Evolutionary conservation across 2,329 filamentous ascomycete genomes (phyloP).

Genomic region (Pseudocercospora pini-densiflorae): DNA sequence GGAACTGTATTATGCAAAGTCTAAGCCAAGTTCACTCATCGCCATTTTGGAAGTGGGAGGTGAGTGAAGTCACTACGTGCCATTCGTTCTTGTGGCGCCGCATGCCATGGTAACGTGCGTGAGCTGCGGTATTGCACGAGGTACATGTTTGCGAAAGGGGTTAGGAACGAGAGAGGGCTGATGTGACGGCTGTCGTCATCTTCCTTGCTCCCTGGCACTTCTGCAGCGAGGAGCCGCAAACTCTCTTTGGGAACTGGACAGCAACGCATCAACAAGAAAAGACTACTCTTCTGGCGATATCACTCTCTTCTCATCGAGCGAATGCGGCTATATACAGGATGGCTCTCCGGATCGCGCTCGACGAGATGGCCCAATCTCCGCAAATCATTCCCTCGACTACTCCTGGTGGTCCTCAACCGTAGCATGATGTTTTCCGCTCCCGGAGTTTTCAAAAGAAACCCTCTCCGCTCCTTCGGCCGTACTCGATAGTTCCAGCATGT

Average conservation of each 20-base stretch:
- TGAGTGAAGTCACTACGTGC: too few relatives aligned
- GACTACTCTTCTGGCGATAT: background rate
- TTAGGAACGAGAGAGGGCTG: background rate
- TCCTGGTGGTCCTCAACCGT: background rate
- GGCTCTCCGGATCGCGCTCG: background rate
- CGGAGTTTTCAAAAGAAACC: background rate
- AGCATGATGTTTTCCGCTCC: background rate
- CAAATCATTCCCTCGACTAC: background rate
- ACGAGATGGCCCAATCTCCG: background rate
- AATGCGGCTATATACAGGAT: background rate
- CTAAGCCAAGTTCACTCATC: too few relatives aligned
- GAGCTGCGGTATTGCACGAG: background rate
- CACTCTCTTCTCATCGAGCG: too few relatives aligned
- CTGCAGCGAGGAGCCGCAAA: background rate
- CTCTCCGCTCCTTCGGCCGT: background rate
- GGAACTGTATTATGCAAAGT: too few relatives aligned
- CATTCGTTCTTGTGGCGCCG: too few relatives aligned
- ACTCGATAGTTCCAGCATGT: background rate
- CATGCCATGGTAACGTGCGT: background rate
- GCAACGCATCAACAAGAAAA: too few relatives aligned
- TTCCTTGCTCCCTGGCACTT: background rate
- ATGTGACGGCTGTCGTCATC: background rate
- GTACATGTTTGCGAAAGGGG: too few relatives aligned
- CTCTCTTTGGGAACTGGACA: background rate
- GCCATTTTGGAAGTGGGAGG: too few relatives aligned